Percentiles rank a stretch among this genome's conserved stretches.
Evolutionary conservation across 2,329 filamentous ascomycete species (phyloP).

Genomic region (Arachnopeziza araneosa): DNA sequence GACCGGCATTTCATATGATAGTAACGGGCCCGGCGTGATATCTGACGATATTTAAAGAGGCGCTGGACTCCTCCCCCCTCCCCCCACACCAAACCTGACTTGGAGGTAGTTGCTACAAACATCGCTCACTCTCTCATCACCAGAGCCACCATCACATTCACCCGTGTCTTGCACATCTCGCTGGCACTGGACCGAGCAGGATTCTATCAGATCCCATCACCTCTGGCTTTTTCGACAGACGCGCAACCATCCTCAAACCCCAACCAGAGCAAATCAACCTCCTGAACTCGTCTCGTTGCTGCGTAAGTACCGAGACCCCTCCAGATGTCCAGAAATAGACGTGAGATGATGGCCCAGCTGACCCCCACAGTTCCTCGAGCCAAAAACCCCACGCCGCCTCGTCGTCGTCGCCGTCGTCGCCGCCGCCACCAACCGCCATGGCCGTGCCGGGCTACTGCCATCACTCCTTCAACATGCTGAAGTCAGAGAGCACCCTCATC

Average conservation of each 20-base stretch:
- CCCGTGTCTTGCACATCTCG: neutral
- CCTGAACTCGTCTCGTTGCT: neutral
- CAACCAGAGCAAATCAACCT: neutral
- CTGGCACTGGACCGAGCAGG: neutral
- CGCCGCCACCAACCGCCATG: constrained; percentile 31
- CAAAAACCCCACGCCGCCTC: neutral
- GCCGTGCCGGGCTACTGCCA: constrained; percentile 52
- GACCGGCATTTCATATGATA: neutral
- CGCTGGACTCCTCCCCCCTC: too few species aligned
- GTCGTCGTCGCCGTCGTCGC: neutral
- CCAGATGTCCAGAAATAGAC: neutral
- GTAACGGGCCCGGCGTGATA: neutral
- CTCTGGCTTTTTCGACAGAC: neutral
- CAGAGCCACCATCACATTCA: neutral
- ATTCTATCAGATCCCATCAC: neutral
- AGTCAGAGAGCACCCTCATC: constrained; percentile 59
- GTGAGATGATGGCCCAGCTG: neutral
- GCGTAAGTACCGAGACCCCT: neutral
- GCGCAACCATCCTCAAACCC: neutral
- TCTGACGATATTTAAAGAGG: neutral
- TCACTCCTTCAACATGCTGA: constrained; percentile 61
- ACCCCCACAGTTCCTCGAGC: neutral
- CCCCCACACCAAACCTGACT: neutral
- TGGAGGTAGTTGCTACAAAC: neutral
- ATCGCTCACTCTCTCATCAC: neutral